Base-by-base conservation (phyloP, 2,329 filamentous ascomycete species). In the Rhinocladiella similis region DNA sequence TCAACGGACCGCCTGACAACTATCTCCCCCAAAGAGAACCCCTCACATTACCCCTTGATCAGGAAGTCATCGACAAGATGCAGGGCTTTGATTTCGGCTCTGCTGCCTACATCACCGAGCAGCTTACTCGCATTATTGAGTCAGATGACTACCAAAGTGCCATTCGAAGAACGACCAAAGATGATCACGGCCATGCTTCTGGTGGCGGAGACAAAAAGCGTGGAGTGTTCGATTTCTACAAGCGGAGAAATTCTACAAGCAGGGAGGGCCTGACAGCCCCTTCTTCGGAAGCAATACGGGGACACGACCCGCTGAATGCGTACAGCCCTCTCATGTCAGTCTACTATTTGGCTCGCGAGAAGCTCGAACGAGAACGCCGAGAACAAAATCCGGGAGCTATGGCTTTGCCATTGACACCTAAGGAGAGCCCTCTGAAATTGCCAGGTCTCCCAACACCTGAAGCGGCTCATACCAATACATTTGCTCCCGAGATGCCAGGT, bases 201-300 rank as follows among this genome's bases (percentile, higher is more conserved):
- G 70, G 86, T 76, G 69, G 85, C 14, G 77, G 81, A n/a, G 91
- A 96, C 73, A 95, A 91, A 76, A 89, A 85, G 69, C 85, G 93
- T 53, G 89, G 90, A 9, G 93, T 97, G 63, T 97, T 97, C 65
- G 93, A 97, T 69, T 97, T 99, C 68, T 99, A 97, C 76, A 97
- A 96, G 75, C 83, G 94, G 63, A 84, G 92, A 57, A 97, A 92
- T 69, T 97, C 93, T 1, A 87, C 84, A 51, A 97, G 94, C 72
- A 85, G 90, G 63, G 94, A 97, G 69, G 96, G 91, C 2, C 77
- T 99, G 61, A 82, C 82, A 4, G 87, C 86, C 1, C 87, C 90
- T n/a, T 97, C 93, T 50, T 84, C 86, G 1, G 94, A 99, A 71
- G 89, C 88, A 3, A 80, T 97, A 16, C 86, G 90, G 63, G 91